A percentile compares a stretch with the other conserved stretches of the same genome.
Evolutionary conservation across 805 yeast genomes (phyloP).

Genomic region (Yarrowia alimentaria): DNA sequence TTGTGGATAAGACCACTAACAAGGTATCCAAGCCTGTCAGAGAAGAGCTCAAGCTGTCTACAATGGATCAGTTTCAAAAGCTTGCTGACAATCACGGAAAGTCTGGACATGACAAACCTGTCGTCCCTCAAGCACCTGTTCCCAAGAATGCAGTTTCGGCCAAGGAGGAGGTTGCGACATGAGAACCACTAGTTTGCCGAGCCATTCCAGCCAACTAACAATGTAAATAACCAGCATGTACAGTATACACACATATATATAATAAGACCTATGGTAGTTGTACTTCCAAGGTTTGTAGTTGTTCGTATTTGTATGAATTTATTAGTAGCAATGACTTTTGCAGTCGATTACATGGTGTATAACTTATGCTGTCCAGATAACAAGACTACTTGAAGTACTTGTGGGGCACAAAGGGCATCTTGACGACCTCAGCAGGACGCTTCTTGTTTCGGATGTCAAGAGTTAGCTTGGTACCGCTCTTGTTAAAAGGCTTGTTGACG

Average conservation of each 20-base stretch:
- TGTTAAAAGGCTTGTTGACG: slow-evolving; percentile 65
- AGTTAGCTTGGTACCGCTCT: slow-evolving; percentile 67
- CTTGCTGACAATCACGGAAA: slow-evolving; percentile 8
- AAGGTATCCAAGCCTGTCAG: slow-evolving; percentile 19
- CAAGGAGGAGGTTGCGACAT: not conserved
- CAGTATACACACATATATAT: too few species aligned
- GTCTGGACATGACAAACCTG: slow-evolving; percentile 11
- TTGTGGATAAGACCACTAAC: slow-evolving; percentile 30
- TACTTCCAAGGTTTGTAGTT: too few species aligned
- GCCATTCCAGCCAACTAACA: too few species aligned
- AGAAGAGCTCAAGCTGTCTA: slow-evolving; percentile 8
- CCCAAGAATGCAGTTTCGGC: slow-evolving; percentile 21
- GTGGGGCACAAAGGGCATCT: slow-evolving; percentile 80
- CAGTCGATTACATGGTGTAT: too few species aligned
- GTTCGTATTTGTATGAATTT: too few species aligned
- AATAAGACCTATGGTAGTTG: too few species aligned
- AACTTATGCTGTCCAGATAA: not conserved
- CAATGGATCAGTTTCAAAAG: slow-evolving; percentile 16
- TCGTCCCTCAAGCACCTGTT: slow-evolving; percentile 11
- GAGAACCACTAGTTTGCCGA: too few species aligned
- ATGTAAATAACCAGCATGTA: too few species aligned
- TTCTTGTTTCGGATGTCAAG: slow-evolving; percentile 82
- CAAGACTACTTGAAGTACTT: slow-evolving; percentile 48
- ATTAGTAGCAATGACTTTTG: too few species aligned
- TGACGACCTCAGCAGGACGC: slow-evolving; percentile 71